A percentile compares a stretch with the other conserved stretches of the same genome.
Conservation (phyloP, 2,329 filamentous ascomycete genomes). For the Ophiocordyceps camponoti-floridani region DNA sequence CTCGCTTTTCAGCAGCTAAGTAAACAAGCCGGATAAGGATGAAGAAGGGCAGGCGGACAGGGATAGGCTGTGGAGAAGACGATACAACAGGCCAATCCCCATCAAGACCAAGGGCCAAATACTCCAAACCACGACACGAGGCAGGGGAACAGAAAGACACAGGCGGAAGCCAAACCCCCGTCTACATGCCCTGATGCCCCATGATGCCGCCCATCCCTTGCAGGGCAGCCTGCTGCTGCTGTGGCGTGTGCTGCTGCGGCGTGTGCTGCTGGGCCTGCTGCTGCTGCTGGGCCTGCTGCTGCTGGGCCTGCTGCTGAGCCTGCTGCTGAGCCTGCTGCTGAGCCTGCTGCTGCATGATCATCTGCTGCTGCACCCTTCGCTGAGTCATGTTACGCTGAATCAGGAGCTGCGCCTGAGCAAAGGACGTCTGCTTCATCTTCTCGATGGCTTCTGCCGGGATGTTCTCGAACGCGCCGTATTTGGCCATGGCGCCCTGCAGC, state of each 20-base stretch:
- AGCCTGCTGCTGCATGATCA: slow-evolving; percentile 18
- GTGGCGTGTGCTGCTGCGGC: slow-evolving; percentile 8
- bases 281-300: slow-evolving; percentile 9
- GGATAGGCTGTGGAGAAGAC: too few species aligned
- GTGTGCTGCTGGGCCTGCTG: too few species aligned
- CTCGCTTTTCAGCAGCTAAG: too few species aligned
- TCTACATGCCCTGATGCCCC: slow-evolving; percentile 29
- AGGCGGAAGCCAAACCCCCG: background rate
- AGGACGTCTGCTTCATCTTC: slow-evolving; percentile 24
- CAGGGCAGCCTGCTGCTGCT: slow-evolving; percentile 24
- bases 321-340: slow-evolving; percentile 12
- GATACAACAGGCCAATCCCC: too few species aligned
- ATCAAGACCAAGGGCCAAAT: background rate
- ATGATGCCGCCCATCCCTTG: slow-evolving; percentile 37
- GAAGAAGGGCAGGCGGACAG: too few species aligned
- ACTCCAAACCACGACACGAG: background rate
- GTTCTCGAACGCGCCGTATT: slow-evolving; percentile 22
- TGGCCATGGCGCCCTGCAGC: slow-evolving; percentile 13
- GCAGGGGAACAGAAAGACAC: too few species aligned
- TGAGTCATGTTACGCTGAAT: slow-evolving; percentile 15
- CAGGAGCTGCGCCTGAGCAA: slow-evolving; percentile 17
- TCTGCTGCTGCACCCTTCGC: slow-evolving; percentile 14
- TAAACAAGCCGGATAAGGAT: too few species aligned
- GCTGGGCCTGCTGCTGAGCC: slow-evolving; percentile 14
- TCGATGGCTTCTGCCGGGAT: slow-evolving; percentile 28